Evolutionary conservation across 148 eudicot species (phyloP), one percentile per base, ranked within the genome.

Genomic region (Pouteria glomerata): DNA sequence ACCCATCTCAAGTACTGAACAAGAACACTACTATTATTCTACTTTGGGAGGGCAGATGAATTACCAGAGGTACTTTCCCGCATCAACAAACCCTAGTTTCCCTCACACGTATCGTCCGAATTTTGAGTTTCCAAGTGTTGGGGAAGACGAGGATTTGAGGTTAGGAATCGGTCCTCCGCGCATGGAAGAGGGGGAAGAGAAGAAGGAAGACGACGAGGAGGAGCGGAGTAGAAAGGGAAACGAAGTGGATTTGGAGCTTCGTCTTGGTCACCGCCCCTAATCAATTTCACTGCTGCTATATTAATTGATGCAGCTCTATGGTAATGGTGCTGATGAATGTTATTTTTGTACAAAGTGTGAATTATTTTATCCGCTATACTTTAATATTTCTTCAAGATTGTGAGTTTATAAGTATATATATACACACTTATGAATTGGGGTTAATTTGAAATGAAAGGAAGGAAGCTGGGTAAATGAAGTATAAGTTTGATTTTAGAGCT

Each of bases 191-290:
- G 37, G 6, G 24, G 29, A 30, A 48, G 66, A 45, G 16, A 29
- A 59, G 27, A 72, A 56, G 47, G 66, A 31, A 4, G 24, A 53
- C 0, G n/a, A n/a, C n/a, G n/a, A n/a, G n/a, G 34, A 41, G 12
- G 65, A 70, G 34, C 14, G 45, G 39, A 58, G 51, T 2, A 45
- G 30, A 56, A 53, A 69, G 33, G 77, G 76, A 16, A 69, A 67
- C 48, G 79, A 71, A 29, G 72, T 84, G 18, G 90, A 87, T 73
- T 81, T 87, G 78, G 90, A 87, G 80, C 83, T 87, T 74, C 86
- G 88, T 18, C 80, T 87, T 3, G 90, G 90, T 69, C 81, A 73
- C 26, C 57, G 80, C 61, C 83, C 74, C 33, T 73, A 50, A 71
- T 58, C 73, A 39, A 33, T 26, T 6, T 55, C 27, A 12, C 15